A percentile compares a stretch with the other conserved stretches of the same genome.
These are phyloP conservation scores for Yarrowia osloensis DNA, from an alignment of 805 yeast genomes.

Conservation along the genomic window DNA sequence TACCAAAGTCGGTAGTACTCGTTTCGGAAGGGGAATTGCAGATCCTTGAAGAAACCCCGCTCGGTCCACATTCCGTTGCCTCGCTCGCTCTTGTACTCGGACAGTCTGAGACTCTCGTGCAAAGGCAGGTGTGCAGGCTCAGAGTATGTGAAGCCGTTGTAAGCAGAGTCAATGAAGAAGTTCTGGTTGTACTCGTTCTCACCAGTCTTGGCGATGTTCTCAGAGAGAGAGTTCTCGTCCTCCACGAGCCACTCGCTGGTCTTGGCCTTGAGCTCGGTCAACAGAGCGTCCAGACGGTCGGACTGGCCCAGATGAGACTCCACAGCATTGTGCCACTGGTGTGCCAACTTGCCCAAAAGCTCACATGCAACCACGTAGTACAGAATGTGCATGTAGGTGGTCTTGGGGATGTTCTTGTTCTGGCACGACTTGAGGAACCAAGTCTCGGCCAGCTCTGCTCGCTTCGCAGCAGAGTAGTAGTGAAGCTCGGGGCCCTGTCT, in stretches of 20 bases:
- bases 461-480: conserved; percentile 8
- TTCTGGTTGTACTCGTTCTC: conserved; percentile 27
- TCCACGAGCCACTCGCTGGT: conserved; percentile 1
- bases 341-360: conserved; percentile 1
- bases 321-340: conserved; percentile 6
- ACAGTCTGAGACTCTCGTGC: neutral
- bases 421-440: conserved; percentile 11
- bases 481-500: neutral
- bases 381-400: conserved; percentile 4
- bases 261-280: neutral
- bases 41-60: conserved; percentile 4
- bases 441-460: conserved; percentile 12
- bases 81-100: conserved; percentile 8
- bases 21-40: conserved; percentile 15
- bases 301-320: neutral
- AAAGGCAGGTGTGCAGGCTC: neutral
- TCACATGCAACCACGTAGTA: conserved; percentile 5
- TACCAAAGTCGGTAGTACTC: conserved; percentile 18
- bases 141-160: conserved; percentile 9
- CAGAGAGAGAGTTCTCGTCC: conserved; percentile 3
- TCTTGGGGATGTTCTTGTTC: conserved; percentile 3
- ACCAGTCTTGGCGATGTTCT: conserved; percentile 12
- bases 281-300: neutral
- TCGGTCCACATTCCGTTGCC: conserved; percentile 21
- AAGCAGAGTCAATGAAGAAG: conserved; percentile 13